These are phyloP conservation scores for Colletotrichum incanum DNA, from an alignment of 2,329 filamentous ascomycete genomes.

Conservation along the genomic window DNA sequence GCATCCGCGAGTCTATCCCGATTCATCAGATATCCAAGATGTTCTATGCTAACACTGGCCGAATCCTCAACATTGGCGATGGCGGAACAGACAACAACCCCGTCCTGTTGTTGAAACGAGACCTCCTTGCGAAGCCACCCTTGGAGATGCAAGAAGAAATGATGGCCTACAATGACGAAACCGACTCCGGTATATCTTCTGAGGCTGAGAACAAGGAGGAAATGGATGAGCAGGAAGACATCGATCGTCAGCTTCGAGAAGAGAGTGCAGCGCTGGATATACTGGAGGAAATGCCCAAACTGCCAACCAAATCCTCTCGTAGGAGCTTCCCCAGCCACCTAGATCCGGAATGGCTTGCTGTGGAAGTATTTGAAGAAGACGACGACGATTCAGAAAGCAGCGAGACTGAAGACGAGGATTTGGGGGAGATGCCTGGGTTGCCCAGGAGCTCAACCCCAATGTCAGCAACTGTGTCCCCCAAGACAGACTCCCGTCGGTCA, in stretches of 20 bases:
- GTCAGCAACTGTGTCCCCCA: slow-evolving; percentile 14
- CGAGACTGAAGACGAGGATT: slow-evolving; percentile 58
- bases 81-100: slow-evolving; percentile 77
- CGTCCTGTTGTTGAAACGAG: slow-evolving; percentile 81
- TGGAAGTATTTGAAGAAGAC: slow-evolving; percentile 85
- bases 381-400: slow-evolving; percentile 60
- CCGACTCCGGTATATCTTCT: slow-evolving; percentile 1
- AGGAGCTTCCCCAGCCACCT: slow-evolving; percentile 80
- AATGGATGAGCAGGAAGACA: slow-evolving; percentile 58
- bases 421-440: slow-evolving; percentile 45
- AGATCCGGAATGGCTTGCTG: slow-evolving; percentile 91
- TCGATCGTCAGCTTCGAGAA: slow-evolving; percentile 63
- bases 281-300: slow-evolving; percentile 36
- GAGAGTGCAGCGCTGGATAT: slow-evolving; percentile 50
- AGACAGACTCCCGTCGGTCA: slow-evolving; percentile 37
- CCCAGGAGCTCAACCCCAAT: slow-evolving; percentile 5
- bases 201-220: slow-evolving; percentile 22
- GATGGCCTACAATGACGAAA: slow-evolving; percentile 40
- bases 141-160: slow-evolving; percentile 58
- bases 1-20: slow-evolving; percentile 69
- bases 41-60: slow-evolving; percentile 93
- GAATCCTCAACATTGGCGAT: slow-evolving; percentile 83
- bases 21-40: slow-evolving; percentile 83
- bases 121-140: slow-evolving; percentile 75
- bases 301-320: not conserved